Base-by-base conservation (phyloP, 345 rosid genomes). In the Iberis pinnata region DNA sequence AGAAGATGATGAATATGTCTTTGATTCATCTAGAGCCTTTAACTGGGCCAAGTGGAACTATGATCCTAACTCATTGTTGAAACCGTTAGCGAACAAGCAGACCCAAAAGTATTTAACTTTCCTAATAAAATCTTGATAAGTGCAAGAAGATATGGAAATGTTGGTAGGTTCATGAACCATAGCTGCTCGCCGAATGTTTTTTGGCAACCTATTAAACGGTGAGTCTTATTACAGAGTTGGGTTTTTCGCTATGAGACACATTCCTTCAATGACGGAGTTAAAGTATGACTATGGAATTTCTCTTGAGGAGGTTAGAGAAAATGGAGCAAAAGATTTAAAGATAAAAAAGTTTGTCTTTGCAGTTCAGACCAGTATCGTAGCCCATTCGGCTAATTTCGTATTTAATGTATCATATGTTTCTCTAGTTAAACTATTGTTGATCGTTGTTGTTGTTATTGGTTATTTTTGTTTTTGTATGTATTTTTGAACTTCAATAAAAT, bases 101-200 rank as follows among this genome's bases (percentile, higher is more conserved):
- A 64, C 16, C 11, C 49, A 9, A 60, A 57, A 61, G 35, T 47
- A 45, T 58, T 18, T 20, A 45, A 68, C 3, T 18, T 87, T 38
- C 81, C 83, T 2, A 29, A 10, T 73, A 19, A 78, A 7, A 45
- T 84, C 11, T 45, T 79, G 49, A 77, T 86, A 13, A 73, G 61
- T 43, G 84, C 87, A 0, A 84, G 64, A 43, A 58, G 59, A 14
- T 13, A 10, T 47, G 98, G 86, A 5, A 90, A 90, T 48, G 79
- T 87, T 9, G 80, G 84, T n/a, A 73, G 95, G 24, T 85, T 88
- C 64, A 79, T 88, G 78, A 88, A 85, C 56, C 95, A 88, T 16
- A 39, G 92, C 59, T 87, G 92, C 66, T 60, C 50, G 18, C 87
- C 26, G 2, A 54, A 54, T 12, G 26, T 40, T 5, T 3, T 54